A percentile compares a stretch with the other conserved stretches of the same genome.
phyloP scores from a whole-genome alignment of 768 basidiomycete species.

The Auriculariales sp. region DNA sequence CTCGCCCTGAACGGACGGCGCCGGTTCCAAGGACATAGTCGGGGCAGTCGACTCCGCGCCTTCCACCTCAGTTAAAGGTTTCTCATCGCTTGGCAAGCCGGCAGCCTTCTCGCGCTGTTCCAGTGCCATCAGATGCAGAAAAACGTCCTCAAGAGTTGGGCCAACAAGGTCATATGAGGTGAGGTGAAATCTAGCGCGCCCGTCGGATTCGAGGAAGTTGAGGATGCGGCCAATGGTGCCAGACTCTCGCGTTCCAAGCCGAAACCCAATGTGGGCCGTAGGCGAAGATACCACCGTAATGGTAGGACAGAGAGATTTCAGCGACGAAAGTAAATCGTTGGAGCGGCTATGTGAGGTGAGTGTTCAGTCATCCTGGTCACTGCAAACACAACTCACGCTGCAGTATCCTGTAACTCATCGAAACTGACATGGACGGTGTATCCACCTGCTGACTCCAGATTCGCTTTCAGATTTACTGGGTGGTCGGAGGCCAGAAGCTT shows the following conservation, averaged over 20 bases:
- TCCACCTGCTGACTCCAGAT: slow-evolving; percentile 56
- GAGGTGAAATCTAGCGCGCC: slow-evolving; percentile 24
- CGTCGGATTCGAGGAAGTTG: slow-evolving; percentile 30
- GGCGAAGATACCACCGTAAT: slow-evolving; percentile 23
- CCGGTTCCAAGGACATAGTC: not conserved
- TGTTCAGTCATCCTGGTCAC: no score
- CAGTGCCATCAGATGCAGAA: slow-evolving; percentile 48
- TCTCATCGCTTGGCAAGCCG: slow-evolving; percentile 16
- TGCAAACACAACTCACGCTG: no score
- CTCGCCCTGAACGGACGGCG: slow-evolving; percentile 5
- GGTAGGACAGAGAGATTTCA: no score
- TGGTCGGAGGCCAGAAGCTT: slow-evolving; percentile 59
- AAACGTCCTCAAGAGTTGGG: slow-evolving; percentile 71
- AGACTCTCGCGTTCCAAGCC: slow-evolving; percentile 48
- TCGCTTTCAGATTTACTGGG: slow-evolving; percentile 59
- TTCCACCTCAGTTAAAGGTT: no score
- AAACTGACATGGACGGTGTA: slow-evolving; percentile 50
- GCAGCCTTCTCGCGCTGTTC: slow-evolving; percentile 1
- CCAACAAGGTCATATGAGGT: slow-evolving; percentile 51
- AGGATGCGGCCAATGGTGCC: slow-evolving; percentile 39
- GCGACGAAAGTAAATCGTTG: slow-evolving; percentile 25
- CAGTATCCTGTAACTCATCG: no score
- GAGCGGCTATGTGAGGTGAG: no score
- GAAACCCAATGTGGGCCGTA: slow-evolving; percentile 29
- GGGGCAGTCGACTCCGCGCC: no score